Conservation (phyloP, 2,329 filamentous ascomycete genomes). For the Penicillium janthinellum region DNA sequence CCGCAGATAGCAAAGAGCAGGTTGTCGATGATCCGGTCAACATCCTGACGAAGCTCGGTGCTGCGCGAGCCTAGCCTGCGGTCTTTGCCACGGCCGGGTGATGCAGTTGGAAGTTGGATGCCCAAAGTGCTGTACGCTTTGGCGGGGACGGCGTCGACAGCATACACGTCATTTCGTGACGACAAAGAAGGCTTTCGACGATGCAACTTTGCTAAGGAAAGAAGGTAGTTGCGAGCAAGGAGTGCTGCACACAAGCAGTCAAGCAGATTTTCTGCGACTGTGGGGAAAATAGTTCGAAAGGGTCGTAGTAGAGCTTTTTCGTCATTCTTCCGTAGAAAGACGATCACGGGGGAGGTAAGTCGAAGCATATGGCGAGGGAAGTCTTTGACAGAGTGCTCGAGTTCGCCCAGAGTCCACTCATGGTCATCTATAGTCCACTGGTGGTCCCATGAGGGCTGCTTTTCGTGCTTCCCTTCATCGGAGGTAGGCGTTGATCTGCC, state of each 20-base stretch:
- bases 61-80: constrained; percentile 34
- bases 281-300: constrained; percentile 41
- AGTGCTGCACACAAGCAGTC: constrained; percentile 42
- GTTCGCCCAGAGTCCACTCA: constrained; percentile 44
- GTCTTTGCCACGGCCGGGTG: constrained; percentile 32
- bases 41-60: constrained; percentile 32
- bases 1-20: constrained; percentile 41
- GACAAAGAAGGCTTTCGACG: constrained; percentile 26
- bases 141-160: constrained; percentile 34
- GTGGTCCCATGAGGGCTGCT: constrained; percentile 36
- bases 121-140: constrained; percentile 38
- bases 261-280: constrained; percentile 36
- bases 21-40: constrained; percentile 41
- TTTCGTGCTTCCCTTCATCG: constrained; percentile 34
- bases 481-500: constrained; percentile 25
- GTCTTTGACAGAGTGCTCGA: constrained; percentile 41
- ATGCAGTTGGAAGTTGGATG: constrained; percentile 31
- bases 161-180: constrained; percentile 24
- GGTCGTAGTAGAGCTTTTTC: constrained; percentile 38
- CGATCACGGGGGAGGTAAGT: constrained; percentile 43
- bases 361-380: constrained; percentile 39
- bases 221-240: constrained; percentile 42
- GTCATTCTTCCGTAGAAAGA: constrained; percentile 41
- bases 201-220: constrained; percentile 32
- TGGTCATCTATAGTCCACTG: constrained; percentile 45